Percentiles rank a stretch among this genome's conserved stretches.
These are phyloP conservation scores for Inonotus obliquus DNA, from an alignment of 1,284 basidiomycete genomes.

Conservation along the genomic window DNA sequence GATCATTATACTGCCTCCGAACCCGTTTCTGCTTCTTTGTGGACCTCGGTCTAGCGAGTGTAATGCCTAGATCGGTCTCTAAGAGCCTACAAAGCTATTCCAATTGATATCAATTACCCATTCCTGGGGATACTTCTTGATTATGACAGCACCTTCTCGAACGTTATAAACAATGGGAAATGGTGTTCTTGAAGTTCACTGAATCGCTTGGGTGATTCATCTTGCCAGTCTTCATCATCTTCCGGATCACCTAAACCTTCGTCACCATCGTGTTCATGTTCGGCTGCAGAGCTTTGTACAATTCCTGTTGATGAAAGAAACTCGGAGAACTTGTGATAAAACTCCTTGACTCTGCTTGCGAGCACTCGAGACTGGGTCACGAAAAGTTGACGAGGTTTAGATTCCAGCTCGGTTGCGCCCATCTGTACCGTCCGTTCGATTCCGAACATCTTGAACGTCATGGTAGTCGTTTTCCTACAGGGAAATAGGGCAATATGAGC, in stretches of 20 bases:
- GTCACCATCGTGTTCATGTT: conserved; percentile 12
- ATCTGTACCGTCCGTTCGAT: conserved; percentile 48
- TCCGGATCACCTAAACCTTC: conserved; percentile 43
- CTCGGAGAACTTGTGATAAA: conserved; percentile 49
- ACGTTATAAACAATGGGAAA: conserved; percentile 70
- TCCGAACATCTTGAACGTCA: conserved; percentile 69
- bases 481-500: conserved; percentile 5
- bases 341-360: conserved; percentile 61
- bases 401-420: conserved; percentile 20
- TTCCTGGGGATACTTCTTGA: not conserved
- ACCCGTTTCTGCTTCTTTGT: conserved; percentile 17
- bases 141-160: conserved; percentile 45
- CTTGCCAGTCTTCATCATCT: conserved; percentile 41
- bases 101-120: not conserved
- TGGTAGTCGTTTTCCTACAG: conserved; percentile 67
- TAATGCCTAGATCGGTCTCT: conserved; percentile 21
- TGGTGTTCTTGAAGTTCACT: conserved; percentile 54
- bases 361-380: conserved; percentile 66
- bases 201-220: conserved; percentile 50
- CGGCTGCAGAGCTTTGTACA: conserved; percentile 21
- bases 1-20: conserved; percentile 14
- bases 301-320: conserved; percentile 39
- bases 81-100: conserved; percentile 22
- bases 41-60: conserved; percentile 13
- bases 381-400: conserved; percentile 60